Base-by-base conservation (phyloP, 441 rosid species). In the Euphorbia corollata region DNA sequence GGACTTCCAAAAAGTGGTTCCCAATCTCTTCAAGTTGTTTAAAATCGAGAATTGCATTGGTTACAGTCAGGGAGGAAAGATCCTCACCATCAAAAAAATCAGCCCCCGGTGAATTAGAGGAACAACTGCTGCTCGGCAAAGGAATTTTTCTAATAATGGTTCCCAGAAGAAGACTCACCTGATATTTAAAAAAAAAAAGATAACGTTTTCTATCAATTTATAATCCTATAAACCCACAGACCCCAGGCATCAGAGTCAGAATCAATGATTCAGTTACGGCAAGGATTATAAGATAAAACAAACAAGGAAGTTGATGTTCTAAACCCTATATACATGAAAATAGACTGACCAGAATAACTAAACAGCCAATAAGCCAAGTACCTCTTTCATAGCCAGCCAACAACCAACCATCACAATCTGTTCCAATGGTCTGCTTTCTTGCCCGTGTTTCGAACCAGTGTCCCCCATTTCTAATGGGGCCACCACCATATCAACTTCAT, bases 301-400 rank as follows among this genome's bases (percentile, higher is more conserved):
- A 50, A 32, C 57, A 6, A 38, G 23, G 15, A 34, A 69, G 23
- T 45, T 20, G 22, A 45, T 13, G 64, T 41, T 16, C 34, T 43
- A 41, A 68, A 59, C 38, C n/a, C 32, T 27, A 51, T 47, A 71
- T 24, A 24, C 59, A 11, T 43, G 58, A 74, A 75, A 60, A 72
- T 55, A 68, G 64, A 65, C 56, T 54, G 73, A 47, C 24, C 57
- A 68, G 64, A 65, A 55, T 43, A 72, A 41, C 34, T 48, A 60
- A 12, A 68, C 50, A 64, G 71, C 34, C 74, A 74, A 68, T 58
- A 67, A 58, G 64, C 67, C 22, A 64, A 63, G 50, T 84, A 91
- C 97, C 99, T 94, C 99, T 82, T 94, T 91, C 99, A 89, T 94
- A 48, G 97, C 99, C 71, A 91, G 83, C 99, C 99, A 94, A 82